Evolutionary conservation across 495 filamentous ascomycete species (phyloP), one percentile per base, ranked within the genome.

Genomic region (Articulospora tetracladia): DNA sequence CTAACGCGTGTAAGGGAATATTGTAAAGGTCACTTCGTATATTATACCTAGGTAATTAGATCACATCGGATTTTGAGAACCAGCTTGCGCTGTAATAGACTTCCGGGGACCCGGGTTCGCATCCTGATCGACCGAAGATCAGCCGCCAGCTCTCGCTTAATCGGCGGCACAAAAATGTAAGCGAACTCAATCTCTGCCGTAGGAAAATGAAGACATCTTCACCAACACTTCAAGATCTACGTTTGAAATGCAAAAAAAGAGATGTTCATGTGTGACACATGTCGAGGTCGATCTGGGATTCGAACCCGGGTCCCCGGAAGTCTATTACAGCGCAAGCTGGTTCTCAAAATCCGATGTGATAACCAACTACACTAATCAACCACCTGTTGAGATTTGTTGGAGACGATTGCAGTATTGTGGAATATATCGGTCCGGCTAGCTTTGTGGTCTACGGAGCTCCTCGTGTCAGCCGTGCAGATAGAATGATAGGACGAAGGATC

Each of bases 271-370:
- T 32, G 30, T 32, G 13, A 32, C 30, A 32, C 30, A 32, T 32
- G 30, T 4, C 30, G 30, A 50, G 47, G 47, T 50, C 47, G 47
- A 50, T 53, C 53, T 56, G 20, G 23, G 57, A 59, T 24, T 54
- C 57, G 57, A 59, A 59, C 57, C 46, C 34, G 49, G 20, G 57
- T 59, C 49, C 57, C 57, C 57, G 57, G 57, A 59, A 59, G 4
- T 52, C 41, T 59, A 53, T 7, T 19, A 26, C 25, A 44, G 23
- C 27, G 51, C 12, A 30, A 32, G 30, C 30, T 32, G 30, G 23
- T n/a, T 28, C 24, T 59, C 57, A 59, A 59, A 59, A 59, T 59
- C 57, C 57, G 57, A 59, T 59, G 57, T 59, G 57, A 59, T 59
- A 59, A 53, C 57, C 46, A 27, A 39, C 55, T 57, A 57, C 55